Percentiles rank a stretch among this genome's conserved stretches.
phyloP scores from a whole-genome alignment of 2,329 filamentous ascomycete genomes.

The Xylaria sp. region DNA sequence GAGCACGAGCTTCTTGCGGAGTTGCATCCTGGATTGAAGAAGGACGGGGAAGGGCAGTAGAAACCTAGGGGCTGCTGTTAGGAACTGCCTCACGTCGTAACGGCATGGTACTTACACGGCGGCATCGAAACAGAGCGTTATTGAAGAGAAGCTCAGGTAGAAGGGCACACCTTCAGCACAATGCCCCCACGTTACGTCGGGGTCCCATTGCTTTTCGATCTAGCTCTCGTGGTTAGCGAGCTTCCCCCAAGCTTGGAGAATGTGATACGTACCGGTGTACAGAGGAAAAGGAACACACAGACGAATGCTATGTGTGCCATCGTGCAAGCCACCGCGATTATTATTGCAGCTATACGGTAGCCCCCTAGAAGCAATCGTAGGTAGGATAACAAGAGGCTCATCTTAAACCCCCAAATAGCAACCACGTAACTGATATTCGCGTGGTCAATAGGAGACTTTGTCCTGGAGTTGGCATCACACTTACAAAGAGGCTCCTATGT shows the following conservation, averaged over 20 bases:
- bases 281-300: constrained; percentile 41
- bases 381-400: constrained; percentile 48
- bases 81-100: background rate
- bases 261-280: constrained; percentile 35
- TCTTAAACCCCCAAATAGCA: constrained; percentile 50
- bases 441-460: background rate
- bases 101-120: constrained; percentile 38
- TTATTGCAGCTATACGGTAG: constrained; percentile 40
- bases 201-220: constrained; percentile 48
- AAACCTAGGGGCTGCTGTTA: constrained; percentile 37
- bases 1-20: constrained; percentile 47
- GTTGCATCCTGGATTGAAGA: constrained; percentile 40
- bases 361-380: constrained; percentile 48
- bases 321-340: constrained; percentile 39
- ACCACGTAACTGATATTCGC: constrained; percentile 40
- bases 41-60: constrained; percentile 46
- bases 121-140: constrained; percentile 47
- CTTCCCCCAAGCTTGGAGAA: background rate
- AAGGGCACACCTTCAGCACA: constrained; percentile 46
- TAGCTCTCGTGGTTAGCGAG: constrained; percentile 3
- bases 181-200: constrained; percentile 36
- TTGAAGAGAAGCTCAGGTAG: constrained; percentile 45
- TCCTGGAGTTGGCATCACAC: constrained; percentile 7
- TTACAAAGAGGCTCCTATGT: constrained; percentile 47
- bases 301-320: constrained; percentile 45